phyloP scores from a whole-genome alignment of 805 yeast genomes.

The Yarrowia phangngaensis region DNA sequence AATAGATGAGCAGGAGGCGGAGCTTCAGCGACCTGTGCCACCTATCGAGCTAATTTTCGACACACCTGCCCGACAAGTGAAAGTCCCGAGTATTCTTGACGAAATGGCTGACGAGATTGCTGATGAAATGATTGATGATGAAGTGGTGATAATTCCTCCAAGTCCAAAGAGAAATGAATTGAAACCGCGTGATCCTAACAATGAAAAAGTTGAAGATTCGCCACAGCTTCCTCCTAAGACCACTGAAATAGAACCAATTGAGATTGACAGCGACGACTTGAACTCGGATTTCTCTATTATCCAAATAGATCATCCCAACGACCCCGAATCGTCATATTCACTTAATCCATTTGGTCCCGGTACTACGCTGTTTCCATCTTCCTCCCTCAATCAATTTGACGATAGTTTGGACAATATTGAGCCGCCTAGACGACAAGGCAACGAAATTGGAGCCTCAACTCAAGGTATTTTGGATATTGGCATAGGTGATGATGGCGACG shows the following conservation, averaged over 20 bases:
- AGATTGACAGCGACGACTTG: slow-evolving; percentile 24
- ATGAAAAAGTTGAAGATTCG: too few relatives aligned
- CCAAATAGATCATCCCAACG: background rate
- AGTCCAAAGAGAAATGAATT: too few relatives aligned
- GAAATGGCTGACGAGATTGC: too few relatives aligned
- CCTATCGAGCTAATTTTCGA: background rate
- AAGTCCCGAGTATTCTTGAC: too few relatives aligned
- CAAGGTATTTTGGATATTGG: slow-evolving; percentile 15
- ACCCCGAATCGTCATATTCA: slow-evolving; percentile 4
- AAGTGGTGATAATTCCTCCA: too few relatives aligned
- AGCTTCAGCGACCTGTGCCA: slow-evolving; percentile 1
- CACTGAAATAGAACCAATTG: slow-evolving; percentile 14
- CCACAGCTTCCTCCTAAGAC: slow-evolving; percentile 1
- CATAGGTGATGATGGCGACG: background rate
- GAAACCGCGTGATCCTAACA: too few relatives aligned
- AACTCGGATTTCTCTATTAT: slow-evolving; percentile 6
- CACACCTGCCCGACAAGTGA: slow-evolving; percentile 1
- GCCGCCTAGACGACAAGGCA: background rate
- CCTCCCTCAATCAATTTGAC: slow-evolving; percentile 6
- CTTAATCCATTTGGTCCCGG: slow-evolving; percentile 7
- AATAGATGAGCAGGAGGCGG: slow-evolving; percentile 20
- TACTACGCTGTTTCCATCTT: slow-evolving; percentile 1
- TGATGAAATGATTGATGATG: too few relatives aligned
- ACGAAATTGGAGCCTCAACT: slow-evolving; percentile 7
- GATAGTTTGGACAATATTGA: slow-evolving; percentile 1